Evolutionary conservation across 1,139 yeast genomes (phyloP), one percentile per base, ranked within the genome.

Genomic region (Nakaseomyces kungkrabaensis): DNA sequence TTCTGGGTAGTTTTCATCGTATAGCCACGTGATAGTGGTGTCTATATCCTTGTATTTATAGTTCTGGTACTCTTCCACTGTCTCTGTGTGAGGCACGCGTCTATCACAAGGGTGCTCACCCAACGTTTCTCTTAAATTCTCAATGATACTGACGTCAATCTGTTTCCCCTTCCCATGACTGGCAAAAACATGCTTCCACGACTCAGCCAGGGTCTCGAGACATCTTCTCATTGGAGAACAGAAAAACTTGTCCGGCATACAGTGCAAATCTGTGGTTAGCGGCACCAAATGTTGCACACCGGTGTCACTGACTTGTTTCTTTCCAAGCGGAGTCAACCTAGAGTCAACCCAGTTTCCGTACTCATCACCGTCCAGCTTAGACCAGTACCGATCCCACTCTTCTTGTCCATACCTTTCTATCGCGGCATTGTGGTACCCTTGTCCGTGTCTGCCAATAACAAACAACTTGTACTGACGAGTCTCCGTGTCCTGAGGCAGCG

Each of bases 371-470:
- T 59, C 74, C 43, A 76, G 55, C 52, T 70, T 71, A 25, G 84
- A 71, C 83, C 85, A 83, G 54, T 80, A 74, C 0, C 61, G 64
- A 57, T 76, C 73, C 90, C 90, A 84, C 25, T 66, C 76, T 11
- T 72, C 66, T 37, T 72, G 65, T 11, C 88, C 84, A 61, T 81
- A 82, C 53, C 75, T 74, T 29, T 68, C 69, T 45, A 77, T 76
- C 1, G 82, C 86, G 25, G 75, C 68, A 57, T 85, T 85, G 60
- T 85, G 92, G 66, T 72, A 78, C 0, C 94, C 94, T 65, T 85
- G 85, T 6, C 94, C 94, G 59, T 85, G 94, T 52, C 95, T 72
- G 1, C 86, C 89, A 48, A 82, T 68, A 49, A 80, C 74, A 5
- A 84, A 55, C 42, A 84, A 61, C 61, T 82, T 83, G 63, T 81